Evolutionary conservation across 768 basidiomycete species (phyloP), one percentile per base, ranked within the genome.

Genomic region (Suillus subaureus): DNA sequence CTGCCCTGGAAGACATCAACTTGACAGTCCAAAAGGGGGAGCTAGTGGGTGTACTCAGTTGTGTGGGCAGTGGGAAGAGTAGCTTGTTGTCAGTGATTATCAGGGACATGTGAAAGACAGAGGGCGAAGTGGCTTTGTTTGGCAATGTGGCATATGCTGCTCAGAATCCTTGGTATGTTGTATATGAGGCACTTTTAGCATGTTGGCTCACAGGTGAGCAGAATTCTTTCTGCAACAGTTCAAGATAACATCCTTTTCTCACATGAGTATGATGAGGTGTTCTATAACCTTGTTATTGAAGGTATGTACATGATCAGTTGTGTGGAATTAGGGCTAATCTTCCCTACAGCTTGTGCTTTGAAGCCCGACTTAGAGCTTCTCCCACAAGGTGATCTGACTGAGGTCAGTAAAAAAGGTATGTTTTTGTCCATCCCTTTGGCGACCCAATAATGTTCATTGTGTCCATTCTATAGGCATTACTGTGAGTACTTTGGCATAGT

Each of bases 191-290:
- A 6, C 15, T 16, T 39, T 57, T 18, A 23, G 16, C 16, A 9
- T 51, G 21, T 6, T 70, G 37, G 31, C 64, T 28, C 39, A 26
- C 40, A n/a, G 33, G 6, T 33, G 33, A 13, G 4, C 35, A 92
- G 91, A 91, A 87, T 97, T 52, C 84, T 96, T 76, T 94, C 93
- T 2, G 87, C 93, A 0, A 89, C 92, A 2, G 85, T 98, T 60
- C 86, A 90, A 43, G 93, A 95, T 51, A 99, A 99, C 72, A 98
- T 99, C 66, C 73, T 93, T 40, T 98, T 99, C 79, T 94, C 90
- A 11, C 92, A 96, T 75, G 85, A 89, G 69, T 97, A 90, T 67
- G 95, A 98, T 61, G 89, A 92, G 67, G 82, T 81, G 0, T 97
- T 94, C 69, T 97, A 96, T 70, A 84, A 92, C 62, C 72, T 89